Evolutionary conservation across 129 eudicot species (phyloP).

Genomic region (Ambrosia trifida): DNA sequence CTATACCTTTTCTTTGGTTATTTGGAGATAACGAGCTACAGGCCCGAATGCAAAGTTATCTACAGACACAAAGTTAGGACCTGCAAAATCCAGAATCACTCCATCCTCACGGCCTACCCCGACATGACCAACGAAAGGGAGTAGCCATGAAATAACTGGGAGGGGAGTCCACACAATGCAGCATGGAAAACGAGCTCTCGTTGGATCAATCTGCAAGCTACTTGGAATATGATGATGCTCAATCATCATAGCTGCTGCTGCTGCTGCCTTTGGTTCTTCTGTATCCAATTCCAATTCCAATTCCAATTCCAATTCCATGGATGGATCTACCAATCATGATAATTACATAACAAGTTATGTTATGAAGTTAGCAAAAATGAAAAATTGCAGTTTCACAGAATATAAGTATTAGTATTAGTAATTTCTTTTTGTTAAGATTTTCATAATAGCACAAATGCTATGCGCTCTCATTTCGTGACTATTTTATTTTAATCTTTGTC

Average conservation of each 20-base stretch:
- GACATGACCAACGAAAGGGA: conserved; percentile 82
- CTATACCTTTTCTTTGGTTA: conserved; percentile 66
- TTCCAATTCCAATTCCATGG: conserved; percentile 35
- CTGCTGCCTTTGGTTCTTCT: too few relatives aligned
- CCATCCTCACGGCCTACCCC: conserved; percentile 96
- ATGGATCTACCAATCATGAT: conserved; percentile 21
- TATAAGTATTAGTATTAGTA: neutral
- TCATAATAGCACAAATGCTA: too few relatives aligned
- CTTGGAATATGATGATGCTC: conserved; percentile 36
- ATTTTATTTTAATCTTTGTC: conserved; percentile 1
- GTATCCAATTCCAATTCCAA: too few relatives aligned
- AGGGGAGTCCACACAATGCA: conserved; percentile 95
- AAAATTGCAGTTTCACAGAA: conserved; percentile 4
- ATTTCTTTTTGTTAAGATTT: neutral
- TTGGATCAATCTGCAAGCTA: conserved; percentile 61
- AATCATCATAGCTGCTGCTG: conserved; percentile 51
- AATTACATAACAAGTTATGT: neutral
- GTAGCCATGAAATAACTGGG: conserved; percentile 85
- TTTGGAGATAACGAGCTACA: conserved; percentile 69
- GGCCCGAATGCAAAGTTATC: conserved; percentile 86
- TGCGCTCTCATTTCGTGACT: too few relatives aligned
- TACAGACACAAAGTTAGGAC: conserved; percentile 82
- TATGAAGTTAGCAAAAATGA: neutral
- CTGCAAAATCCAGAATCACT: conserved; percentile 83
- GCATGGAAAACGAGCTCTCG: conserved; percentile 74